Evolutionary conservation across 129 eudicot species (phyloP), one percentile per base, ranked within the genome.

Genomic region (Helichrysum umbraculigerum): DNA sequence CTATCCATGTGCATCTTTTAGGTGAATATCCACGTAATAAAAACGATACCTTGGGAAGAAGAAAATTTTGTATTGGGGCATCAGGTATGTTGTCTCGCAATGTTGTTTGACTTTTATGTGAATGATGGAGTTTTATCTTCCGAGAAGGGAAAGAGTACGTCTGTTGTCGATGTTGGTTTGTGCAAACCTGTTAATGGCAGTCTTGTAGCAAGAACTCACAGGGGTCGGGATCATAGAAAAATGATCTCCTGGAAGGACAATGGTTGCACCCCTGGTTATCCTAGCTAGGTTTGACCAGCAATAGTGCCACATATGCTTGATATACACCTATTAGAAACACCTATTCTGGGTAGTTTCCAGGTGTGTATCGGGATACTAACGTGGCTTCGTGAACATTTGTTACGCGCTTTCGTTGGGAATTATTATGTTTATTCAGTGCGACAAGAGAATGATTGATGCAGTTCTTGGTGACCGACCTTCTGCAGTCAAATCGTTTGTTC

Each of bases 141-240:
- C 4, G 89, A 84, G 60, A 87, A 82, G 70, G 87, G 87, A 66
- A 83, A 44, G 79, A 71, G 76, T 56, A 87, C 76, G 39, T 82
- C 80, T 11, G 91, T 88, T 67, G 76, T 91, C 22, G 98, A 93
- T 84, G 83, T 90, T 64, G 98, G 96, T 52, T 77, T 93, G 88
- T 84, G 90, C 86, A 87, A 83, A 64, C 98, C 97, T 7, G 81
- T 82, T 39, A 88, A 68, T 58, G 97, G 96, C 52, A 83, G 81
- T 58, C 83, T 91, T 29, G 83, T 86, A 30, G 77, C 96, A 11
- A 89, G 97, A 79, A 81, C 88, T 19, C 89, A 81, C 73, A 83
- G 99, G 76, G 99, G 99, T 12, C 82, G 99, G 74, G 99, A 91
- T 84, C 97, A 83, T 29, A 78, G 97, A 84, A 93, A 93, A 67